Conservation (phyloP, 192 early-diverging fungal genomes). For the Rhizoclosmatium sp. region DNA sequence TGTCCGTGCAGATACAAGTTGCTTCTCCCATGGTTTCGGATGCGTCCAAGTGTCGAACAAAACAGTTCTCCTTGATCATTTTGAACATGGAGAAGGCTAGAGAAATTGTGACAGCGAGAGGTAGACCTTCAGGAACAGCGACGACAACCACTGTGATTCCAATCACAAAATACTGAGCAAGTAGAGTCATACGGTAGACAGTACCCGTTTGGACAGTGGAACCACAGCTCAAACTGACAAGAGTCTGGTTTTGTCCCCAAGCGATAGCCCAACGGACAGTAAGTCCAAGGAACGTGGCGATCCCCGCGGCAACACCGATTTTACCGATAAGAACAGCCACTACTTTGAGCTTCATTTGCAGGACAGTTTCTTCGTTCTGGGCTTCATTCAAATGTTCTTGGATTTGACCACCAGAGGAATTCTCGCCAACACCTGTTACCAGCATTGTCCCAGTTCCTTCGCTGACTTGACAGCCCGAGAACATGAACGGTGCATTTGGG, state of each 20-base stretch:
- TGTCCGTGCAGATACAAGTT: conserved; percentile 70
- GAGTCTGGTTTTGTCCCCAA: conserved; percentile 21
- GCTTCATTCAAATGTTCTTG: conserved; percentile 65
- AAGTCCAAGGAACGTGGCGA: conserved; percentile 63
- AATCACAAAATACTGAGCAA: conserved; percentile 63
- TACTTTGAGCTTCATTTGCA: conserved; percentile 64
- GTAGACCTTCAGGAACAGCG: conserved; percentile 69
- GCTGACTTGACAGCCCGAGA: conserved; percentile 63
- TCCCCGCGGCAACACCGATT: conserved; percentile 65
- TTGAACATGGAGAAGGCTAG: conserved; percentile 72
- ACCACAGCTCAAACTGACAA: conserved; percentile 18
- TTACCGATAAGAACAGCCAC: conserved; percentile 69
- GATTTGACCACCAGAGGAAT: conserved; percentile 64
- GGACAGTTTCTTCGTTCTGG: conserved; percentile 63
- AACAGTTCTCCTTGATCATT: conserved; percentile 72
- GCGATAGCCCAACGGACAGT: conserved; percentile 61
- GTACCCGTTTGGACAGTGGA: conserved; percentile 21
- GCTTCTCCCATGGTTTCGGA: conserved; percentile 73
- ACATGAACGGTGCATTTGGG: conserved; percentile 57
- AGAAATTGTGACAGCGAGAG: conserved; percentile 69
- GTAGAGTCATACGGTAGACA: conserved; percentile 42
- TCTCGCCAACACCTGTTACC: conserved; percentile 61
- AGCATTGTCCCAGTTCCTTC: conserved; percentile 64
- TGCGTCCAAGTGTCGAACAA: conserved; percentile 67
- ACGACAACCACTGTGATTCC: conserved; percentile 69